These are phyloP conservation scores for Elongisporangium senticosum DNA, from an alignment of 352 stramenopile genomes.

Conservation along the genomic window DNA sequence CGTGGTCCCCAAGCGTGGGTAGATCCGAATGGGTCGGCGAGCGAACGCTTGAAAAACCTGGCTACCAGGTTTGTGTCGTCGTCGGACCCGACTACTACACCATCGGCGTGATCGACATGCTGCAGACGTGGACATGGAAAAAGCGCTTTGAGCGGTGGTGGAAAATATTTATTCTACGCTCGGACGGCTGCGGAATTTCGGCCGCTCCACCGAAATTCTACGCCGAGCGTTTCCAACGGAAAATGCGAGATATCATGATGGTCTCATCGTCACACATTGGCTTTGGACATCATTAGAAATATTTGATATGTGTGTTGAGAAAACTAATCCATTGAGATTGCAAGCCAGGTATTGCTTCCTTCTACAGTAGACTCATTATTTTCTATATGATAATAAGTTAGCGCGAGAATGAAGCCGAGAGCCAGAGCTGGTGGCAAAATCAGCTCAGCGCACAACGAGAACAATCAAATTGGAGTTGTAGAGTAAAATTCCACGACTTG, in stretches of 20 bases:
- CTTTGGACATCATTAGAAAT: conserved; percentile 19
- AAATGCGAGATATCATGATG: conserved; percentile 84
- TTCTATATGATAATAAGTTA: too few relatives aligned
- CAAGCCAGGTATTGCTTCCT: background rate
- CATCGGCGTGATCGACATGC: conserved; percentile 86
- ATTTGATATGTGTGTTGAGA: background rate
- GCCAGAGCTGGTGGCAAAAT: too few relatives aligned
- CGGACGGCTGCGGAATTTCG: conserved; percentile 69
- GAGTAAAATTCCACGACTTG: conserved; percentile 41
- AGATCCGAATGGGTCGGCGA: conserved; percentile 47
- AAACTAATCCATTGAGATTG: background rate
- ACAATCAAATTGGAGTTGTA: conserved; percentile 16
- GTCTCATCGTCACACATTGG: conserved; percentile 50
- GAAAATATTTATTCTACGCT: conserved; percentile 76
- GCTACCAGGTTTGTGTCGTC: conserved; percentile 68
- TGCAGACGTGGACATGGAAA: conserved; percentile 84
- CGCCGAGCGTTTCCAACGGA: conserved; percentile 70
- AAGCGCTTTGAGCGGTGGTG: conserved; percentile 82
- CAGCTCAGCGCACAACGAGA: too few relatives aligned
- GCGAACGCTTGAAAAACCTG: conserved; percentile 53
- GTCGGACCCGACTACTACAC: conserved; percentile 86
- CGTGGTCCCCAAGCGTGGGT: conserved; percentile 11
- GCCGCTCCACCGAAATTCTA: conserved; percentile 72
- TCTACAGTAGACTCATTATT: background rate
- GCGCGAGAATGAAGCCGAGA: too few relatives aligned